Conservation (phyloP, 106 monocot species). For the Allium fistulosum region DNA sequence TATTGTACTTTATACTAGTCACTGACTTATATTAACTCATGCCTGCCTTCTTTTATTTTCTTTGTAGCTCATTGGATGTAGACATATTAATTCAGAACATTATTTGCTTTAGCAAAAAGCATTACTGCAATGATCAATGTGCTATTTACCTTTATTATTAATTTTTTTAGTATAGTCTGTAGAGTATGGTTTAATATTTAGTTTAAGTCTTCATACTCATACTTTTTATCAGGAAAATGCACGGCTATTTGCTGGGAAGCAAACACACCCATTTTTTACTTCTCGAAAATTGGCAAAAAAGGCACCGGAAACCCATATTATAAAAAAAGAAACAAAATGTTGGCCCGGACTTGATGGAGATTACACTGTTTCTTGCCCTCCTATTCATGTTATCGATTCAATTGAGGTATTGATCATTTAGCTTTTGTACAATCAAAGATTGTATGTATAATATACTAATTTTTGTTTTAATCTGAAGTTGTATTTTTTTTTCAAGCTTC, state of each 20-base stretch:
- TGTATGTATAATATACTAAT: neutral
- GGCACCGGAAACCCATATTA: conserved; percentile 11
- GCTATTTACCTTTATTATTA: neutral
- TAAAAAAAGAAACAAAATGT: conserved; percentile 8
- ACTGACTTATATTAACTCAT: no score
- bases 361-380: conserved; percentile 22
- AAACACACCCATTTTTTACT: conserved; percentile 79
- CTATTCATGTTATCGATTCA: conserved; percentile 66
- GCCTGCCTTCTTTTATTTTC: neutral
- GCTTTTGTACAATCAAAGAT: neutral
- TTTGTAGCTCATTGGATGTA: no score
- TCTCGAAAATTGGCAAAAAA: conserved; percentile 36
- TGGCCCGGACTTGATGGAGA: conserved; percentile 20
- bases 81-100: neutral
- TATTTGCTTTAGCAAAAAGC: neutral
- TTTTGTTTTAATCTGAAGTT: no score
- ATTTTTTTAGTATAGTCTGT: neutral
- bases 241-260: conserved; percentile 48
- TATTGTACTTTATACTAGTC: no score
- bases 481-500: no score
- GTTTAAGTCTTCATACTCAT: neutral
- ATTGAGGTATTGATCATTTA: conserved; percentile 21
- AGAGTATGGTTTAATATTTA: conserved; percentile 6
- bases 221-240: conserved; percentile 48
- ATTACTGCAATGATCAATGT: neutral